Evolutionary conservation across 768 basidiomycete species (phyloP).

Genomic region (Lactifluus subvellereus): DNA sequence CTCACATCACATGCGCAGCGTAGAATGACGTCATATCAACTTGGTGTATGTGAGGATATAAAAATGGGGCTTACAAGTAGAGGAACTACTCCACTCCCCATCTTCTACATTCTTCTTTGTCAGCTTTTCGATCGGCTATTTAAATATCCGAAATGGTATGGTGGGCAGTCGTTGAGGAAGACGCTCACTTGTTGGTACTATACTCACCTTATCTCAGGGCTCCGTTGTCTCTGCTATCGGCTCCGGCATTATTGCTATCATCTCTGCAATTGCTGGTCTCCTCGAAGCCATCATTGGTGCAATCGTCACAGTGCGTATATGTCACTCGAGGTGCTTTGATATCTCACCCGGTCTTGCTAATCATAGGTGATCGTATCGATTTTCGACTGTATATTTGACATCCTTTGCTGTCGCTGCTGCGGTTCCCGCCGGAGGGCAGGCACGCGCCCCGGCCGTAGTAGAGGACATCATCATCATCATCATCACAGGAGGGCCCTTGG

Average conservation of each 20-base stretch:
- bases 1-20: too few relatives aligned
- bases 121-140: neutral
- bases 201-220: slow-evolving; percentile 36
- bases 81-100: too few relatives aligned
- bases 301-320: slow-evolving; percentile 48
- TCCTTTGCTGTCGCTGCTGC: slow-evolving; percentile 39
- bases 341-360: neutral
- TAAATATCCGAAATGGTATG: slow-evolving; percentile 9
- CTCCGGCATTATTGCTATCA: slow-evolving; percentile 49
- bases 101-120: neutral
- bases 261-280: slow-evolving; percentile 54
- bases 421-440: slow-evolving; percentile 18
- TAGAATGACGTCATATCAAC: too few relatives aligned
- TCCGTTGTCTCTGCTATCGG: slow-evolving; percentile 63
- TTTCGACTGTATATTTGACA: slow-evolving; percentile 52
- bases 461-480: neutral
- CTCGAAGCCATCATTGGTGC: slow-evolving; percentile 55
- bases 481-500: neutral
- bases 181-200: neutral
- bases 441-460: slow-evolving; percentile 9
- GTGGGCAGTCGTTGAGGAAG: neutral
- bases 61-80: too few relatives aligned
- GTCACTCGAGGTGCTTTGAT: too few relatives aligned
- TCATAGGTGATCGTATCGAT: slow-evolving; percentile 58
- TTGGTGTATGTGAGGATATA: too few relatives aligned